Conservation (phyloP, 345 rosid genomes). For the Passiflora organensis region DNA sequence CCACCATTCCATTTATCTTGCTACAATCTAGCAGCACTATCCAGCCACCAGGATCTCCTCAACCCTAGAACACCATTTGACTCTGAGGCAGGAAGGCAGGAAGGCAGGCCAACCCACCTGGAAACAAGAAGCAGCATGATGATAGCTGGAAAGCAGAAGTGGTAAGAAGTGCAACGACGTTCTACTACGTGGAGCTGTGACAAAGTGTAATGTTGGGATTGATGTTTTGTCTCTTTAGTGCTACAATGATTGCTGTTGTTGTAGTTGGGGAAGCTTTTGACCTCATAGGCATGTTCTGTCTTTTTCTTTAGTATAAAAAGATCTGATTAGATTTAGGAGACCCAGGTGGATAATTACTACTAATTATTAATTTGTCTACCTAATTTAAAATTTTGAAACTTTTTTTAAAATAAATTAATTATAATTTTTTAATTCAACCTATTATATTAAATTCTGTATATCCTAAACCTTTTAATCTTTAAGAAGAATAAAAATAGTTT, state of each 20-base stretch:
- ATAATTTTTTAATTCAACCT: too few species aligned
- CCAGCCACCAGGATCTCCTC: constrained; percentile 1
- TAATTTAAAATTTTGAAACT: constrained; percentile 25
- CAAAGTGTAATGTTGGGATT: constrained; percentile 9
- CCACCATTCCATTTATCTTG: background rate
- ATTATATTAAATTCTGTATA: too few species aligned
- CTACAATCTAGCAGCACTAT: too few species aligned
- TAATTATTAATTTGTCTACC: constrained; percentile 7
- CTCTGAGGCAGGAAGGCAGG: background rate
- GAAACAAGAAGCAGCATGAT: too few species aligned
- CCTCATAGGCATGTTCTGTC: constrained; percentile 9
- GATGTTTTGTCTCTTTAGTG: constrained; percentile 16
- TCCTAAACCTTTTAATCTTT: too few species aligned
- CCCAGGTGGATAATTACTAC: constrained; percentile 18
- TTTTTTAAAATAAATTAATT: too few species aligned
- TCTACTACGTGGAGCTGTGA: constrained; percentile 24
- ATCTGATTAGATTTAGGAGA: constrained; percentile 12
- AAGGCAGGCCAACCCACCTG: background rate
- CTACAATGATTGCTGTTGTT: constrained; percentile 6
- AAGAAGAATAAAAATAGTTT: too few species aligned
- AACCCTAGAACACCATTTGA: background rate
- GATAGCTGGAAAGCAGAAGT: constrained; percentile 28
- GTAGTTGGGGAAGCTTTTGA: constrained; percentile 29
- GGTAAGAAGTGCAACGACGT: constrained; percentile 1
- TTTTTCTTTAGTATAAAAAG: constrained; percentile 1